Evolutionary conservation across 805 yeast genomes (phyloP).

Genomic region (Monosporozyma yasuniensis): DNA sequence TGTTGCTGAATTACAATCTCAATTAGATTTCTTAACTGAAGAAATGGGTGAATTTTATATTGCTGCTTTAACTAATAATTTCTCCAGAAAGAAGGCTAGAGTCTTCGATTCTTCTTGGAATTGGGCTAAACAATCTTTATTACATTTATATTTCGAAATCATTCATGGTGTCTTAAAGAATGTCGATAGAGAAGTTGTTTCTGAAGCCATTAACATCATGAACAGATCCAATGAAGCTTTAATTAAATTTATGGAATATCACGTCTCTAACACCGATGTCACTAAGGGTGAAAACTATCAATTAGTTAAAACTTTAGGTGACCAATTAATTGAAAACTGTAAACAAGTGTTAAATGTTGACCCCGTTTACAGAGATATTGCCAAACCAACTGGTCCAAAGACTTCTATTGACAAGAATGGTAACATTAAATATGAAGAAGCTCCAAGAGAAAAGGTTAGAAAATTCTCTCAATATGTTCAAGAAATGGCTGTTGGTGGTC

Average conservation of each 20-base stretch:
- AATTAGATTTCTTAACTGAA: constrained; percentile 63
- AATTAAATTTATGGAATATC: constrained; percentile 94
- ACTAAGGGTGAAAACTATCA: constrained; percentile 85
- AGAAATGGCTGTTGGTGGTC: constrained; percentile 95
- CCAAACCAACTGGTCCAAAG: constrained; percentile 91
- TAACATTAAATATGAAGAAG: constrained; percentile 74
- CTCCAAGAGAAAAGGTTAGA: constrained; percentile 81
- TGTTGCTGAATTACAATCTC: constrained; percentile 71
- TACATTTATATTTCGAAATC: constrained; percentile 89
- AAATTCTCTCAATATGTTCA: constrained; percentile 91
- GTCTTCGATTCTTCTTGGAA: constrained; percentile 97
- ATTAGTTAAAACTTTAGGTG: constrained; percentile 83
- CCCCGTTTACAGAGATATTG: constrained; percentile 93
- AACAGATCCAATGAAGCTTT: constrained; percentile 91
- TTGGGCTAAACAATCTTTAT: constrained; percentile 97
- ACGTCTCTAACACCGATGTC: constrained; percentile 50
- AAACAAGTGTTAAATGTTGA: constrained; percentile 67
- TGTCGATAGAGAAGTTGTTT: constrained; percentile 91
- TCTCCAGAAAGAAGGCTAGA: constrained; percentile 89
- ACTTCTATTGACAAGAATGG: constrained; percentile 85
- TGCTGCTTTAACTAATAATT: constrained; percentile 80
- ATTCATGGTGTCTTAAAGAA: constrained; percentile 87
- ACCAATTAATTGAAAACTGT: constrained; percentile 92
- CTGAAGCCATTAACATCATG: constrained; percentile 95
- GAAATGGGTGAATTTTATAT: constrained; percentile 93